These are phyloP conservation scores for Aspergillus quadricinctus DNA, from an alignment of 2,329 filamentous ascomycete genomes.

Conservation along the genomic window DNA sequence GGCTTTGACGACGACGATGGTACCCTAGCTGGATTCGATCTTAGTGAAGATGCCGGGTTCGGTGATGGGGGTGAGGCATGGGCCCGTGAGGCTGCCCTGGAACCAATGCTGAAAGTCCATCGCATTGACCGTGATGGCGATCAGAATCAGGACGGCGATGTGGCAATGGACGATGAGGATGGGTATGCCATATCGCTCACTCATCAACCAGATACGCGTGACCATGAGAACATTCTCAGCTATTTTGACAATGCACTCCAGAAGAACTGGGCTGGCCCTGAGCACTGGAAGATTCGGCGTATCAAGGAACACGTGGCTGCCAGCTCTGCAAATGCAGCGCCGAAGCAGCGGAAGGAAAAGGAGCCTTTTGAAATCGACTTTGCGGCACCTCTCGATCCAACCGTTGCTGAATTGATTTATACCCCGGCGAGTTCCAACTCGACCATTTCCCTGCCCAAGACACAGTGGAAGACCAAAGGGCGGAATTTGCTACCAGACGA, in stretches of 20 bases:
- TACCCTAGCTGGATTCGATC: slow-evolving; percentile 65
- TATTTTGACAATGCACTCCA: slow-evolving; percentile 96
- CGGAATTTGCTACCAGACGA: slow-evolving; percentile 92
- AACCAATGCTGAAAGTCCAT: slow-evolving; percentile 80
- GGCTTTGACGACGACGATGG: slow-evolving; percentile 80
- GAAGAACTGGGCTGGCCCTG: slow-evolving; percentile 97
- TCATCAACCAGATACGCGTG: slow-evolving; percentile 61
- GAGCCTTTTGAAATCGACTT: slow-evolving; percentile 96
- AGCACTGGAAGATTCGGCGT: slow-evolving; percentile 94
- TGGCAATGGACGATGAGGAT: slow-evolving; percentile 59
- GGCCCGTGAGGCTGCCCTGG: slow-evolving; percentile 82
- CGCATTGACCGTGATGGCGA: slow-evolving; percentile 47
- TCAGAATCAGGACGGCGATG: slow-evolving; percentile 49
- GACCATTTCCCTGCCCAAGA: slow-evolving; percentile 80
- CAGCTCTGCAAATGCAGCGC: slow-evolving; percentile 35
- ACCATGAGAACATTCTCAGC: slow-evolving; percentile 91
- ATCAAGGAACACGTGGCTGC: slow-evolving; percentile 72
- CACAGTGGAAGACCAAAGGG: slow-evolving; percentile 92
- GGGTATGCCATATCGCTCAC: slow-evolving; percentile 78
- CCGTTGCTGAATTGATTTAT: slow-evolving; percentile 71
- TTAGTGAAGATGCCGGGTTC: slow-evolving; percentile 71
- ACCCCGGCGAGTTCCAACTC: slow-evolving; percentile 76
- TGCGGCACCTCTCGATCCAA: slow-evolving; percentile 64
- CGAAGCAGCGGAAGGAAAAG: slow-evolving; percentile 81
- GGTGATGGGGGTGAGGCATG: slow-evolving; percentile 95